These are phyloP conservation scores for Boletus sp. DNA, from an alignment of 768 basidiomycete genomes.

Conservation along the genomic window DNA sequence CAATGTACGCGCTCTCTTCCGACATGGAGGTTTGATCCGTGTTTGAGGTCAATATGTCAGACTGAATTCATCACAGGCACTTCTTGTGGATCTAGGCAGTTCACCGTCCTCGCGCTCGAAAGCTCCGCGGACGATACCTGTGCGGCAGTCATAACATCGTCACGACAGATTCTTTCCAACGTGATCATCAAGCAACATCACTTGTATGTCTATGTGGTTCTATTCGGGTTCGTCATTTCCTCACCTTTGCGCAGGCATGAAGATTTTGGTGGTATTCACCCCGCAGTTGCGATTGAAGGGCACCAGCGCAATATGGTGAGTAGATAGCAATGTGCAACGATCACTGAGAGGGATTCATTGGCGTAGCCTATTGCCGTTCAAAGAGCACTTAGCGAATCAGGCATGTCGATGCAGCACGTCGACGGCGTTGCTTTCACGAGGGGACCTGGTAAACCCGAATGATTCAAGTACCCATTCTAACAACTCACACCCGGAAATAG, in stretches of 20 bases:
- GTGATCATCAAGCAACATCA: slow-evolving; percentile 82
- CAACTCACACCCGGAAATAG: slow-evolving; percentile 31
- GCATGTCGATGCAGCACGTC: slow-evolving; percentile 56
- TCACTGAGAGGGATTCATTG: neutral
- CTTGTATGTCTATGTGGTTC: slow-evolving; percentile 39
- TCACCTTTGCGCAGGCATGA: slow-evolving; percentile 21
- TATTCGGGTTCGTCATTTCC: neutral
- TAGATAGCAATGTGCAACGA: neutral
- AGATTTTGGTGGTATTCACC: slow-evolving; percentile 67
- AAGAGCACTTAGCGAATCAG: slow-evolving; percentile 65
- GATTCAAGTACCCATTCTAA: neutral
- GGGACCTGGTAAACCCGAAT: slow-evolving; percentile 60
- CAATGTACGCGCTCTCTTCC: too few relatives aligned
- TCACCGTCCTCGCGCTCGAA: slow-evolving; percentile 77
- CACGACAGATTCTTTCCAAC: slow-evolving; percentile 72
- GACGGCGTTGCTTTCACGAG: slow-evolving; percentile 91
- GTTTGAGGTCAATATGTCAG: too few relatives aligned
- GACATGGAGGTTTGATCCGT: too few relatives aligned
- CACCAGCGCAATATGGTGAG: slow-evolving; percentile 79
- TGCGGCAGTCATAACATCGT: slow-evolving; percentile 78
- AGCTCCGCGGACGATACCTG: slow-evolving; percentile 95
- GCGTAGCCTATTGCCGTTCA: slow-evolving; percentile 70
- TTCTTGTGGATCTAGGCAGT: slow-evolving; percentile 14
- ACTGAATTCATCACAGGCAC: too few relatives aligned
- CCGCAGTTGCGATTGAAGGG: slow-evolving; percentile 68